These are phyloP conservation scores for Trametes gibbosa DNA, from an alignment of 768 basidiomycete species.

Conservation along the genomic window DNA sequence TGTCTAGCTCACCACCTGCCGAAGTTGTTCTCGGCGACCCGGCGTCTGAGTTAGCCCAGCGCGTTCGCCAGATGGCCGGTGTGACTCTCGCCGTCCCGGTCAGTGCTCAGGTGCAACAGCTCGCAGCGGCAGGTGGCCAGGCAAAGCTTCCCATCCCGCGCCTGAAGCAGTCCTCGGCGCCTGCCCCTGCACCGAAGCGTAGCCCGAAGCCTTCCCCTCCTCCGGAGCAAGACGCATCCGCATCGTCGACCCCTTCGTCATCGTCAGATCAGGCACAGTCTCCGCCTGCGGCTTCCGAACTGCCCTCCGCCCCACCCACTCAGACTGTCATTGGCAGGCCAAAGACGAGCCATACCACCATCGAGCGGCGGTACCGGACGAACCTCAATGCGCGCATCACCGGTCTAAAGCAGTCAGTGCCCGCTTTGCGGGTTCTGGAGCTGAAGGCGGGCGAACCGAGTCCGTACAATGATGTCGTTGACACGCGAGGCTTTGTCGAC, in stretches of 20 bases:
- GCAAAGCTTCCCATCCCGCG: constrained; percentile 51
- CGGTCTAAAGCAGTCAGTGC: constrained; percentile 75
- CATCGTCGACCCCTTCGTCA: constrained; percentile 38
- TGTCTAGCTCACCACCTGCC: constrained; percentile 23
- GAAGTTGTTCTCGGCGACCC: constrained; percentile 28
- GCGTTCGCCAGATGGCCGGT: constrained; percentile 36
- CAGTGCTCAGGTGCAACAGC: constrained; percentile 33
- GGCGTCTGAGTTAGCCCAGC: constrained; percentile 36
- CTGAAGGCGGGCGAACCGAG: constrained; percentile 36
- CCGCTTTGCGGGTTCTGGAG: constrained; percentile 78
- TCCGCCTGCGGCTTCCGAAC: constrained; percentile 11
- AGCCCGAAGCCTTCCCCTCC: constrained; percentile 17
- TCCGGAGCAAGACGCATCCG: constrained; percentile 24
- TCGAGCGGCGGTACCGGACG: constrained; percentile 84
- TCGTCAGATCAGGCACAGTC: constrained; percentile 28
- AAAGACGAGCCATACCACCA: constrained; percentile 90
- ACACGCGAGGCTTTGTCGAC: constrained; percentile 83
- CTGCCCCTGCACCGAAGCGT: constrained; percentile 34
- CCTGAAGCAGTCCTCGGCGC: constrained; percentile 43
- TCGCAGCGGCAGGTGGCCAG: constrained; percentile 28
- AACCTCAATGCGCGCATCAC: constrained; percentile 87
- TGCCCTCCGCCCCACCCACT: constrained; percentile 16
- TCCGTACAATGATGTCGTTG: constrained; percentile 53
- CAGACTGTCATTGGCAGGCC: constrained; percentile 41
- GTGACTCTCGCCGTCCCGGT: constrained; percentile 39